Conservation (phyloP, 371 early-diverging fungal genomes). For the Lichtheimia hyalospora region DNA sequence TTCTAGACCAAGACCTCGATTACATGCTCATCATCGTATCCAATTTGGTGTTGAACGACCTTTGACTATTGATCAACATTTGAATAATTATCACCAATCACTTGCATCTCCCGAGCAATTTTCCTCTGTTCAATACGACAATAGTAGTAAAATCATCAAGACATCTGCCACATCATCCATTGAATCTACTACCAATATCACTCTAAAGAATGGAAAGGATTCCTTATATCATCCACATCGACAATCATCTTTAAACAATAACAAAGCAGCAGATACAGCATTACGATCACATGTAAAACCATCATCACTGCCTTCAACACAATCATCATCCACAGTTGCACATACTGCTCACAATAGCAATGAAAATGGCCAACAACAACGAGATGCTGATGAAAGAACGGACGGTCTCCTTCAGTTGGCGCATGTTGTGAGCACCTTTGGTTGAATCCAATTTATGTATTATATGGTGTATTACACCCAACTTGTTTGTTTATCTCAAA, state of each 20-base stretch:
- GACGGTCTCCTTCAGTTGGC: constrained; percentile 32
- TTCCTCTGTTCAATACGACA: constrained; percentile 2
- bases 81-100: constrained; percentile 40
- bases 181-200: background rate
- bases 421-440: constrained; percentile 47
- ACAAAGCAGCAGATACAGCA: constrained; percentile 1
- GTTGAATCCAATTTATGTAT: constrained; percentile 14
- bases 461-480: constrained; percentile 9
- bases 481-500: constrained; percentile 42
- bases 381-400: constrained; percentile 8
- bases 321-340: constrained; percentile 28
- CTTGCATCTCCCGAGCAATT: constrained; percentile 1
- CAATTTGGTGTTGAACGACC: constrained; percentile 40
- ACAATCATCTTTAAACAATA: background rate
- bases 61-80: constrained; percentile 47
- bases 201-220: background rate
- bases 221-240: constrained; percentile 6
- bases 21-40: constrained; percentile 46
- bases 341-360: constrained; percentile 2
- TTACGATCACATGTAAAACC: constrained; percentile 1
- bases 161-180: constrained; percentile 13
- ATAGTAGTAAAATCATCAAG: constrained; percentile 9
- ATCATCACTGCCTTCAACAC: constrained; percentile 1
- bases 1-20: constrained; percentile 31
- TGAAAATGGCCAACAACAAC: constrained; percentile 3